These are phyloP conservation scores for Dictyophora rubrovolvata DNA, from an alignment of 768 basidiomycete genomes.

Conservation along the genomic window DNA sequence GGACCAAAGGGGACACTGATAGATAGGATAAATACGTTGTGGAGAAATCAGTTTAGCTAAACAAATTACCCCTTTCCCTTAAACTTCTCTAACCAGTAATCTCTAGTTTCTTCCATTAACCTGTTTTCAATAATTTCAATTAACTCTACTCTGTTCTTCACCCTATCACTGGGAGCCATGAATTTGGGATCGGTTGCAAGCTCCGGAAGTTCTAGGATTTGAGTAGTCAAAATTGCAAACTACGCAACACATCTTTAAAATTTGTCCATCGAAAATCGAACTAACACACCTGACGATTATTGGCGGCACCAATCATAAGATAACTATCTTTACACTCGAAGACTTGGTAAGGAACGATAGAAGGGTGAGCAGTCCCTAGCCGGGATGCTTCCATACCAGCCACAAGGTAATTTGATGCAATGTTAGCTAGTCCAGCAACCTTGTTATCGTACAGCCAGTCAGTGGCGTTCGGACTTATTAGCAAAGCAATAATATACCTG, in stretches of 20 bases:
- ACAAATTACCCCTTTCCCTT: slow-evolving; percentile 62
- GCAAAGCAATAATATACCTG: slow-evolving; percentile 41
- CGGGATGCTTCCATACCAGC: slow-evolving; percentile 72
- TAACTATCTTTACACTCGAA: slow-evolving; percentile 83
- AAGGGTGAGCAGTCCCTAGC: slow-evolving; percentile 90
- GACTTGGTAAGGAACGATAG: slow-evolving; percentile 88
- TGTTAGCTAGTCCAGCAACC: slow-evolving; percentile 86
- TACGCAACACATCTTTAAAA: slow-evolving; percentile 22
- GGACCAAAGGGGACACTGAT: slow-evolving; percentile 75
- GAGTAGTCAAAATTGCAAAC: slow-evolving; percentile 60
- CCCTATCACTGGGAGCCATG: slow-evolving; percentile 63
- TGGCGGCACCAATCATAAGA: slow-evolving; percentile 90
- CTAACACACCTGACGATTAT: slow-evolving; percentile 62
- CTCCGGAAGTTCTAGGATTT: slow-evolving; percentile 50
- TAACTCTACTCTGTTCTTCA: slow-evolving; percentile 63
- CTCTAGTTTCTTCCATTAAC: slow-evolving; percentile 46
- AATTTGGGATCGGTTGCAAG: slow-evolving; percentile 56
- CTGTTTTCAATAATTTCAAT: slow-evolving; percentile 54
- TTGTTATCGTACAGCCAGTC: slow-evolving; percentile 21
- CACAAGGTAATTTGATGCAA: slow-evolving; percentile 89
- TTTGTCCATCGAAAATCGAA: not conserved
- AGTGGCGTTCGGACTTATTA: not conserved
- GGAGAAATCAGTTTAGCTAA: slow-evolving; percentile 5
- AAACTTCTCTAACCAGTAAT: slow-evolving; percentile 67
- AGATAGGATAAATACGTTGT: not conserved